Evolutionary conservation across 345 rosid species (phyloP).

Genomic region (Rhizophora mangle): DNA sequence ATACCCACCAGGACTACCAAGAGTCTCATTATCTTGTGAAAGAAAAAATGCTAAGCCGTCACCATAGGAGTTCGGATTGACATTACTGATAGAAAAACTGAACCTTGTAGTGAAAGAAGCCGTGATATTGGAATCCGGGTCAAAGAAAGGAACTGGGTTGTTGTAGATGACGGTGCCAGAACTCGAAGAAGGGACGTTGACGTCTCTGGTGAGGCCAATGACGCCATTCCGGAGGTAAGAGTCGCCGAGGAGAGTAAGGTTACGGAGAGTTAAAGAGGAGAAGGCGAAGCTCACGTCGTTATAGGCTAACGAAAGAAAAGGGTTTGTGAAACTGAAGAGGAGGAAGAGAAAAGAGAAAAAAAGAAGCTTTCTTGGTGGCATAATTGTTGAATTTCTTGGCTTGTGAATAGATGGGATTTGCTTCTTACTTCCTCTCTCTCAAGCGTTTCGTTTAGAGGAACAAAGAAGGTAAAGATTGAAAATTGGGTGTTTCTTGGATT

Average conservation of each 20-base stretch:
- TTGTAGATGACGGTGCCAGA: slow-evolving; percentile 71
- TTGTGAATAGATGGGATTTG: not conserved
- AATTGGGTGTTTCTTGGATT: slow-evolving; percentile 5
- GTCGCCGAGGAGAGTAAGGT: slow-evolving; percentile 91
- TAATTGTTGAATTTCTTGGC: slow-evolving; percentile 11
- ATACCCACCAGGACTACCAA: slow-evolving; percentile 77
- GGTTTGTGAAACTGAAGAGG: slow-evolving; percentile 25
- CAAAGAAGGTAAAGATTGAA: not conserved
- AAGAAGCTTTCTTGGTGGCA: slow-evolving; percentile 50
- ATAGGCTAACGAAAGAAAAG: slow-evolving; percentile 21
- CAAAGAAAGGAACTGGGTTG: slow-evolving; percentile 62
- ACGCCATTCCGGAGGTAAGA: slow-evolving; percentile 76
- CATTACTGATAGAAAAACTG: slow-evolving; percentile 63
- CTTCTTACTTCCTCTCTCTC: not conserved
- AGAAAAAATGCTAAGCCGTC: slow-evolving; percentile 88
- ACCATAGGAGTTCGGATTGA: slow-evolving; percentile 63
- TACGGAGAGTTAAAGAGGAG: slow-evolving; percentile 57
- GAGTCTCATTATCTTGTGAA: slow-evolving; percentile 61
- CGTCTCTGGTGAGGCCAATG: slow-evolving; percentile 80
- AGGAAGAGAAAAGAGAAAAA: slow-evolving; percentile 33
- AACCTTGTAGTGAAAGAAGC: slow-evolving; percentile 81
- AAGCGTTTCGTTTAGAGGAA: not conserved
- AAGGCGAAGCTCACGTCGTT: slow-evolving; percentile 43
- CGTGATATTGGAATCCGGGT: slow-evolving; percentile 64
- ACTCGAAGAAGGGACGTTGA: slow-evolving; percentile 79